A percentile compares a stretch with the other conserved stretches of the same genome.
These are phyloP conservation scores for Stachybotrys echinatus DNA, from an alignment of 2,329 filamentous ascomycete species.

Conservation along the genomic window DNA sequence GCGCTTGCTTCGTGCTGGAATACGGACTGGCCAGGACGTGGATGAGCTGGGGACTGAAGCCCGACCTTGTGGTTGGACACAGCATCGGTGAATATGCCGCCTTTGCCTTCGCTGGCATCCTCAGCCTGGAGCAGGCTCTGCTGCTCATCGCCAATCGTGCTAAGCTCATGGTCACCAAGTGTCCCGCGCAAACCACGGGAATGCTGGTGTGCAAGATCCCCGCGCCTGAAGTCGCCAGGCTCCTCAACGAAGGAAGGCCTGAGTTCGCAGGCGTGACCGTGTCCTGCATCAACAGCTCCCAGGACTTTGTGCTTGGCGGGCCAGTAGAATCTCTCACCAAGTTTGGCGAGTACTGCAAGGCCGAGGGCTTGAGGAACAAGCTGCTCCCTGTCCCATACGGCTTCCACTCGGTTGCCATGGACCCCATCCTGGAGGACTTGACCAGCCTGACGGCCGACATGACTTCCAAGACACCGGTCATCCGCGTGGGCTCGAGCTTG, in stretches of 20 bases:
- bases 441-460: background rate
- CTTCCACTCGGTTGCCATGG: constrained; percentile 22
- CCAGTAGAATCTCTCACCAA: constrained; percentile 9
- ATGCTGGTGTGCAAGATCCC: constrained; percentile 14
- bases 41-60: constrained; percentile 15
- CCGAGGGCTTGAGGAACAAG: constrained; percentile 14
- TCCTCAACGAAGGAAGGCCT: background rate
- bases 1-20: constrained; percentile 23
- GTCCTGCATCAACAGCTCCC: constrained; percentile 23
- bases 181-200: constrained; percentile 7
- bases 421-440: constrained; percentile 15
- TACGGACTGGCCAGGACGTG: constrained; percentile 20
- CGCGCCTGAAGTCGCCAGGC: constrained; percentile 8
- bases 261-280: constrained; percentile 11
- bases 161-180: constrained; percentile 11
- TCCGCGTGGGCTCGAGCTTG: constrained; percentile 11
- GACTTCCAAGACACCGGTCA: constrained; percentile 1
- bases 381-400: constrained; percentile 17
- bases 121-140: constrained; percentile 13
- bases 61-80: constrained; percentile 15
- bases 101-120: constrained; percentile 10
- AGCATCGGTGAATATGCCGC: constrained; percentile 20
- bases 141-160: constrained; percentile 14
- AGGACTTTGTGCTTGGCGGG: constrained; percentile 22
- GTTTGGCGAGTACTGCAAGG: constrained; percentile 10